phyloP scores from a whole-genome alignment of 2,329 filamentous ascomycete species.

The Phaeosphaeria sp. region DNA sequence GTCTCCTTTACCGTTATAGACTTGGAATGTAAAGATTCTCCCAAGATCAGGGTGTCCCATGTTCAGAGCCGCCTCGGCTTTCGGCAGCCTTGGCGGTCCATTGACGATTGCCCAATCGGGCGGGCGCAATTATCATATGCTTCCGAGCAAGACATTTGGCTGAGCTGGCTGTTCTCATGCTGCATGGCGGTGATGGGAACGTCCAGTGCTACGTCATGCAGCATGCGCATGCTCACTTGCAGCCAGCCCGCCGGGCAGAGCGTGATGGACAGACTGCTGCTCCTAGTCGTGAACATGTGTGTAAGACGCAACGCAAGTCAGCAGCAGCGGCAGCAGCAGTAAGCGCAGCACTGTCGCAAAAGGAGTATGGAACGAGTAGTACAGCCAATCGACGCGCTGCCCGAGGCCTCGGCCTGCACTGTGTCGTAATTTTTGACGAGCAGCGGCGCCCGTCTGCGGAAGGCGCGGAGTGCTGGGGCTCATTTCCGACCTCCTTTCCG shows the following conservation, averaged over 20 bases:
- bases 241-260: neutral
- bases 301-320: conserved; percentile 16
- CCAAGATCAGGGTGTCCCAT: neutral
- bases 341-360: conserved; percentile 3
- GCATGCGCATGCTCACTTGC: neutral
- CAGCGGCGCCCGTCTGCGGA: conserved; percentile 29
- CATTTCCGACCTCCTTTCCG: conserved; percentile 48
- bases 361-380: conserved; percentile 6
- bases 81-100: conserved; percentile 1
- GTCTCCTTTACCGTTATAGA: conserved; percentile 29
- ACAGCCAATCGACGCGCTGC: conserved; percentile 20
- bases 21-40: conserved; percentile 35
- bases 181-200: neutral
- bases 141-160: neutral
- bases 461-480: conserved; percentile 35
- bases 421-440: conserved; percentile 26
- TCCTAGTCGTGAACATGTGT: no score
- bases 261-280: neutral
- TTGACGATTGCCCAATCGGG: conserved; percentile 3
- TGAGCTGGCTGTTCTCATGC: neutral
- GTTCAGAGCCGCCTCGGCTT: conserved; percentile 5
- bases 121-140: neutral
- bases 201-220: neutral
- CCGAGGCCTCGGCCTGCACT: conserved; percentile 28
- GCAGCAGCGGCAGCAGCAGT: conserved; percentile 4